Conservation (phyloP, 2,329 filamentous ascomycete genomes). For the Aspergillus alliaceus region DNA sequence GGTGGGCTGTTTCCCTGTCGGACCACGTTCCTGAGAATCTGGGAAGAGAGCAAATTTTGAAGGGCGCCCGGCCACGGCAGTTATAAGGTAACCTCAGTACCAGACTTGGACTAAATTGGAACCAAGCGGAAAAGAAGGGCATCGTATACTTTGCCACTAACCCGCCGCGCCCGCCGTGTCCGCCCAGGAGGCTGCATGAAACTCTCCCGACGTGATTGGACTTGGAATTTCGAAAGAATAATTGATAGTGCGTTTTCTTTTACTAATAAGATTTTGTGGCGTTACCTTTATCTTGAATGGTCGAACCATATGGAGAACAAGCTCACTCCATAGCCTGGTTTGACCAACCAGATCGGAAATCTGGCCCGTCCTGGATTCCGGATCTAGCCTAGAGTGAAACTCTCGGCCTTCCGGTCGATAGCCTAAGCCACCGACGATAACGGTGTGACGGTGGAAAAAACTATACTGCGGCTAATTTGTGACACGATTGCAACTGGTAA, state of each 20-base stretch:
- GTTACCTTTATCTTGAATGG: slow-evolving; percentile 6
- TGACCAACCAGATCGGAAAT: background rate
- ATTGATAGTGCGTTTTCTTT: slow-evolving; percentile 1
- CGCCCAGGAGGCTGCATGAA: background rate
- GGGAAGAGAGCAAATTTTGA: background rate
- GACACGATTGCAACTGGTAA: background rate
- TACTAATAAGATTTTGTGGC: slow-evolving; percentile 10
- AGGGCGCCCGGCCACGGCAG: background rate
- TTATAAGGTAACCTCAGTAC: background rate
- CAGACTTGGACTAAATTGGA: slow-evolving; percentile 1
- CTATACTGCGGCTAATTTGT: background rate
- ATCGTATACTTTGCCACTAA: slow-evolving; percentile 1
- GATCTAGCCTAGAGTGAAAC: background rate
- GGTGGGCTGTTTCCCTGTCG: background rate
- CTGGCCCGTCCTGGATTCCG: background rate
- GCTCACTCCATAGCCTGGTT: background rate
- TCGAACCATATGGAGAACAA: slow-evolving; percentile 3
- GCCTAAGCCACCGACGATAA: background rate
- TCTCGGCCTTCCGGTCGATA: background rate
- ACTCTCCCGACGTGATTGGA: background rate
- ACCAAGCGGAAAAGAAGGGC: background rate
- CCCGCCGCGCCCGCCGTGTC: background rate
- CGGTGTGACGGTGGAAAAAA: background rate
- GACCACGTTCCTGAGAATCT: background rate
- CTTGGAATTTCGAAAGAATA: slow-evolving; percentile 2